These are phyloP conservation scores for Euclidium syriacum DNA, from an alignment of 345 rosid species.

Conservation along the genomic window DNA sequence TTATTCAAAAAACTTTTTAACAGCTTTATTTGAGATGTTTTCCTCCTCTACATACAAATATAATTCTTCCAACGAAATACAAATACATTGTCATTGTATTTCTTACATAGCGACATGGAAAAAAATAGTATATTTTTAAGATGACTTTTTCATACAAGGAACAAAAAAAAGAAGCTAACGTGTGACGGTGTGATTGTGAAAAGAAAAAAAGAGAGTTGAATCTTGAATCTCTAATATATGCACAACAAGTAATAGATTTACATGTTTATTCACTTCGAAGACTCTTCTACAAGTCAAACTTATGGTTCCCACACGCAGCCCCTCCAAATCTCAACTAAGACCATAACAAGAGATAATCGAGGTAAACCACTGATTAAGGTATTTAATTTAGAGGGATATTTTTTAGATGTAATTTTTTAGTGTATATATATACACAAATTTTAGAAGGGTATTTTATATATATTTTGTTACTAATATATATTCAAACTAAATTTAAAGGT, in stretches of 20 bases:
- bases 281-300: constrained; percentile 12
- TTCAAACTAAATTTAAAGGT: too few species aligned
- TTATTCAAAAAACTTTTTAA: too few species aligned
- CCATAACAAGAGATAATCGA: too few species aligned
- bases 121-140: neutral
- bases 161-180: neutral
- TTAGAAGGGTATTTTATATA: too few species aligned
- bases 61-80: neutral
- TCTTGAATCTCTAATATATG: neutral
- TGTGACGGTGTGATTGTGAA: neutral
- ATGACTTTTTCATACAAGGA: neutral
- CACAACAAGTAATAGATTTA: neutral
- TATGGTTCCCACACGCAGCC: constrained; percentile 14
- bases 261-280: neutral
- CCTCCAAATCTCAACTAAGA: neutral
- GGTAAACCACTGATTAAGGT: too few species aligned
- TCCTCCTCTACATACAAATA: too few species aligned
- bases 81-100: neutral
- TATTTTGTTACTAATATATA: too few species aligned
- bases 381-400: too few species aligned
- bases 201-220: neutral
- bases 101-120: neutral
- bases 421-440: too few species aligned
- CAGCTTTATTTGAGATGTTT: too few species aligned
- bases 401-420: too few species aligned